These are phyloP conservation scores for Rhodotorula kratochvilovae DNA, from an alignment of 768 basidiomycete genomes.

Conservation along the genomic window DNA sequence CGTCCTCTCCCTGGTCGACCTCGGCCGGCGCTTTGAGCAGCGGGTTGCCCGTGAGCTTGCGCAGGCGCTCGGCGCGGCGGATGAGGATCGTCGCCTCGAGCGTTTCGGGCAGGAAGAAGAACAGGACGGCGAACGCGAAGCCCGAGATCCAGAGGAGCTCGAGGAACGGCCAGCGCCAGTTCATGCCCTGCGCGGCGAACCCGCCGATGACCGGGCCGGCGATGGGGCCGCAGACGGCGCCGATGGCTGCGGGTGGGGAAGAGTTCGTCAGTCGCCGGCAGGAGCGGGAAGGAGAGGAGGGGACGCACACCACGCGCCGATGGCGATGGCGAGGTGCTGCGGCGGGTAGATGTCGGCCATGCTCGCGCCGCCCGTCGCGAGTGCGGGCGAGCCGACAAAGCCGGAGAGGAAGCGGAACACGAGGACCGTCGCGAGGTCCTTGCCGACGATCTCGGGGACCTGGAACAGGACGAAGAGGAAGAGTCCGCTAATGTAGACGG, in stretches of 20 bases:
- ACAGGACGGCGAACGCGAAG: constrained; percentile 43
- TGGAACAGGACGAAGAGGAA: constrained; percentile 47
- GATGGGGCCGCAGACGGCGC: constrained; percentile 45
- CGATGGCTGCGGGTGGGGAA: constrained; percentile 5
- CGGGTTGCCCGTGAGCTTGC: constrained; percentile 48
- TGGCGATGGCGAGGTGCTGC: not conserved
- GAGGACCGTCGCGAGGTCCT: constrained; percentile 40
- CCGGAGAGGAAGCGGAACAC: constrained; percentile 48
- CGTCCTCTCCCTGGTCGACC: constrained; percentile 36
- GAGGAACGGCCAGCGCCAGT: constrained; percentile 48
- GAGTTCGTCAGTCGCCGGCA: not conserved
- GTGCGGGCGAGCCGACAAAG: constrained; percentile 48
- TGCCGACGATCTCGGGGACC: constrained; percentile 41
- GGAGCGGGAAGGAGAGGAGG: not conserved
- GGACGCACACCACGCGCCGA: constrained; percentile 8
- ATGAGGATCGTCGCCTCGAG: constrained; percentile 47
- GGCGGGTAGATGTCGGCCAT: constrained; percentile 27
- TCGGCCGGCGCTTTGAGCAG: constrained; percentile 44
- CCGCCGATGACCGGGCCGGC: constrained; percentile 34
- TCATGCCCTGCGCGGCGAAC: constrained; percentile 46
- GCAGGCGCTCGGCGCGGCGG: constrained; percentile 48
- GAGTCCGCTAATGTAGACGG: constrained; percentile 48
- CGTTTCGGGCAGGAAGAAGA: constrained; percentile 48
- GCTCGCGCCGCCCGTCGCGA: constrained; percentile 47
- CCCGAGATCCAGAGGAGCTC: constrained; percentile 47